phyloP scores from a whole-genome alignment of 768 basidiomycete genomes.

The Pulveroboletus sp. region DNA sequence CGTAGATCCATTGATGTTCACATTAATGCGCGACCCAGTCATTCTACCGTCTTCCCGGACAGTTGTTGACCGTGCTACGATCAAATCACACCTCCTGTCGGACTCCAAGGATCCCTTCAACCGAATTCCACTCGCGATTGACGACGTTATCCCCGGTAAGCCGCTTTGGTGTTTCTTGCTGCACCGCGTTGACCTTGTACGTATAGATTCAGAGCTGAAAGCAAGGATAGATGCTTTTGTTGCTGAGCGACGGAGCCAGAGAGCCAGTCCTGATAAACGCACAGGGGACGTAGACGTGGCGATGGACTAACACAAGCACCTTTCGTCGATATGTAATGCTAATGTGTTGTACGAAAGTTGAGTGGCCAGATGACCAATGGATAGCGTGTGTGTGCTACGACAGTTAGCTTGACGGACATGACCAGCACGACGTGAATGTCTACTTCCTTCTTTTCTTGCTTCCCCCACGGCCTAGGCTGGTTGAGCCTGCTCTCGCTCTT shows the following conservation, averaged over 20 bases:
- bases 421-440: background rate
- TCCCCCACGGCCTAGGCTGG: slow-evolving; percentile 20
- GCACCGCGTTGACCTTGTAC: slow-evolving; percentile 6
- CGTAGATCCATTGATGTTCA: slow-evolving; percentile 83
- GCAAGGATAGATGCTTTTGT: slow-evolving; percentile 70
- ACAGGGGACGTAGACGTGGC: slow-evolving; percentile 29
- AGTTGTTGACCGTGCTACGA: slow-evolving; percentile 83
- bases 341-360: slow-evolving; percentile 3
- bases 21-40: slow-evolving; percentile 94
- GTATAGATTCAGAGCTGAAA: slow-evolving; percentile 63
- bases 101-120: slow-evolving; percentile 96
- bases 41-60: slow-evolving; percentile 76
- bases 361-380: background rate
- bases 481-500: slow-evolving; percentile 26
- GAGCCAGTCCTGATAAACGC: slow-evolving; percentile 13
- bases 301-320: slow-evolving; percentile 15
- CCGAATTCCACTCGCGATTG: slow-evolving; percentile 72
- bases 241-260: slow-evolving; percentile 48
- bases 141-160: slow-evolving; percentile 74
- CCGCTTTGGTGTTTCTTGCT: slow-evolving; percentile 2
- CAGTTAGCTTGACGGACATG: background rate
- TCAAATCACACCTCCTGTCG: slow-evolving; percentile 90
- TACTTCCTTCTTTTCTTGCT: slow-evolving; percentile 33
- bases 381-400: background rate
- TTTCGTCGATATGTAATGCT: slow-evolving; percentile 6